Conservation (phyloP, 1,139 yeast species). For the Geotrichum aggregatum region DNA sequence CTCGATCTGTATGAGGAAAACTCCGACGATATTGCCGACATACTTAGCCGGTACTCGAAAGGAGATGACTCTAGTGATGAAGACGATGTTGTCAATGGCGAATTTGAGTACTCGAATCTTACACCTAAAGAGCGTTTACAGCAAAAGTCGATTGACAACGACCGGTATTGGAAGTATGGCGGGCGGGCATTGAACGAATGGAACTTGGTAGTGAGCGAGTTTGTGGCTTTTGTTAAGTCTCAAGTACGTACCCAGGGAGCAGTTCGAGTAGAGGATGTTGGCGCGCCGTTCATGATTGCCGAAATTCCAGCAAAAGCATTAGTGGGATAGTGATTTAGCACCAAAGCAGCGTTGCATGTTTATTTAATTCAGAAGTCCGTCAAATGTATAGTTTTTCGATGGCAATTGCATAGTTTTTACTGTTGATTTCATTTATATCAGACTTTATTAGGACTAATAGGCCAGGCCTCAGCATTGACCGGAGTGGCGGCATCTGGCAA, state of each 20-base stretch:
- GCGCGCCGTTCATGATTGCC: conserved; percentile 46
- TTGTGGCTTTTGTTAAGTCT: conserved; percentile 50
- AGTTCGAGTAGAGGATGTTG: conserved; percentile 33
- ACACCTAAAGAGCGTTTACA: not conserved
- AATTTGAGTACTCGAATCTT: conserved; percentile 13
- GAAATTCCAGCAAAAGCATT: conserved; percentile 35
- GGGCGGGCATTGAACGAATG: conserved; percentile 70
- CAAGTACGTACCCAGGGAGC: conserved; percentile 32
- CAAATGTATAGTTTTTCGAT: too few species aligned
- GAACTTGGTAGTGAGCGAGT: conserved; percentile 53
- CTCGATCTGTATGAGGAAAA: conserved; percentile 2
- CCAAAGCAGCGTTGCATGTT: too few species aligned
- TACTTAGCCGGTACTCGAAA: not conserved
- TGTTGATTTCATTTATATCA: too few species aligned
- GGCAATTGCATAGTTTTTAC: too few species aligned
- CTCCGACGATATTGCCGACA: not conserved
- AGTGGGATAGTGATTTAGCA: conserved; percentile 4
- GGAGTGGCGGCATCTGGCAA: too few species aligned
- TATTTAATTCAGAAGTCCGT: too few species aligned
- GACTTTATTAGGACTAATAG: too few species aligned
- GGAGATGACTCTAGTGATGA: conserved; percentile 11
- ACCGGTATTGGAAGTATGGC: conserved; percentile 42
- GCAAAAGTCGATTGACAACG: conserved; percentile 24
- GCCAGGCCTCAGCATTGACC: too few species aligned
- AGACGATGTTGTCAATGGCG: conserved; percentile 17